Conservation (phyloP, 2,329 filamentous ascomycete genomes). For the Paramyrothecium sp. region DNA sequence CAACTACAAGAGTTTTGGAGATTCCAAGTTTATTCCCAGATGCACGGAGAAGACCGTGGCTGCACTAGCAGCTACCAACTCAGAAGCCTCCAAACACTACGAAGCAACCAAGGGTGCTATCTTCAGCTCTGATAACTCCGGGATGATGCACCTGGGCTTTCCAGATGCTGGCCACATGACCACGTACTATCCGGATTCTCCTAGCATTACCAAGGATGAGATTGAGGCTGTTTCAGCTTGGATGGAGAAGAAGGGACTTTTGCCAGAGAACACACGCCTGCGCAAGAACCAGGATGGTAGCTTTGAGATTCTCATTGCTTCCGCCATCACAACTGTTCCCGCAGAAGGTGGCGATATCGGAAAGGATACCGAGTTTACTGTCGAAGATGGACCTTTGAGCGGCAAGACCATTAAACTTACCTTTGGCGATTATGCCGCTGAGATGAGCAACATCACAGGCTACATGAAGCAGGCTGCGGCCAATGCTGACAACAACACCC, state of each 20-base stretch:
- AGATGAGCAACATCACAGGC: slow-evolving; percentile 68
- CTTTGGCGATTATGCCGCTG: slow-evolving; percentile 71
- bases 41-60: slow-evolving; percentile 63
- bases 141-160: slow-evolving; percentile 74
- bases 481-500: slow-evolving; percentile 70
- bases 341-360: slow-evolving; percentile 66
- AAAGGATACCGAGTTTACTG: slow-evolving; percentile 58
- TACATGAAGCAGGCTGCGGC: slow-evolving; percentile 67
- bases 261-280: slow-evolving; percentile 75
- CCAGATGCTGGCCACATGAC: slow-evolving; percentile 74
- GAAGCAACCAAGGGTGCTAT: slow-evolving; percentile 69
- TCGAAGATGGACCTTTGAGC: slow-evolving; percentile 58
- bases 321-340: slow-evolving; percentile 60
- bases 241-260: slow-evolving; percentile 68
- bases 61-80: slow-evolving; percentile 59
- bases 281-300: slow-evolving; percentile 62
- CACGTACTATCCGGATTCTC: slow-evolving; percentile 78
- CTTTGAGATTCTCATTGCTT: slow-evolving; percentile 75
- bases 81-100: slow-evolving; percentile 63
- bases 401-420: slow-evolving; percentile 70
- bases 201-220: slow-evolving; percentile 71
- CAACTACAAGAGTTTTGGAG: slow-evolving; percentile 86
- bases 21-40: slow-evolving; percentile 79
- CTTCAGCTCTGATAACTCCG: slow-evolving; percentile 63
- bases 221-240: slow-evolving; percentile 71